phyloP scores from a whole-genome alignment of 148 eudicot genomes.

The Heliamphora exappendiculata region DNA sequence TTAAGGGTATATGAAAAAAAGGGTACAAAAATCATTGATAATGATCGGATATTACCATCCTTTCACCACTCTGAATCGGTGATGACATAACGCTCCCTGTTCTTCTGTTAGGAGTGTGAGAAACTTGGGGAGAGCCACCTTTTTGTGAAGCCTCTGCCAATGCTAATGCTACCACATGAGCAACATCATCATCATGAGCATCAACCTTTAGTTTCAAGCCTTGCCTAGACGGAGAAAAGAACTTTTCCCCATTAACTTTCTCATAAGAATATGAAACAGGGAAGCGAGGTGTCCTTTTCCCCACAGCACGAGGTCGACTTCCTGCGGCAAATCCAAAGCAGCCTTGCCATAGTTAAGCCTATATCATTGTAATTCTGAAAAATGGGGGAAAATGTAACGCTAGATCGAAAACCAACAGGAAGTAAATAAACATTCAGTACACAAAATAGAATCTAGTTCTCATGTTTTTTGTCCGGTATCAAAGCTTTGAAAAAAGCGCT shows the following conservation, averaged over 20 bases:
- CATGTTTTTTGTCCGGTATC: background rate
- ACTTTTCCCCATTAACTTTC: constrained; percentile 45
- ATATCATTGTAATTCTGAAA: background rate
- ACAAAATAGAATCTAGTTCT: background rate
- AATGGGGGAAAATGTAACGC: too few species aligned
- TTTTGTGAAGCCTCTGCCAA: constrained; percentile 96
- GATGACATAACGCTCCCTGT: constrained; percentile 37
- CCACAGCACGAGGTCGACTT: constrained; percentile 80
- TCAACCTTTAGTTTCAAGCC: constrained; percentile 52
- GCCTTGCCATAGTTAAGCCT: constrained; percentile 12
- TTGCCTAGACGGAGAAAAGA: constrained; percentile 58
- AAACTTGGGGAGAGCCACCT: constrained; percentile 87
- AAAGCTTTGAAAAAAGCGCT: background rate
- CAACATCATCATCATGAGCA: constrained; percentile 65
- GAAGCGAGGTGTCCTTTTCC: constrained; percentile 93
- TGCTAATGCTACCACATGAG: constrained; percentile 77
- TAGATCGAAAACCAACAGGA: background rate
- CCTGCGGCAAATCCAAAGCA: constrained; percentile 36
- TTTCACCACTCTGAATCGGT: constrained; percentile 46
- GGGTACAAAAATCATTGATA: background rate
- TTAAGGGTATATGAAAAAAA: background rate
- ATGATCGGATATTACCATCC: constrained; percentile 35
- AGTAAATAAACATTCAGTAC: background rate
- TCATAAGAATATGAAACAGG: constrained; percentile 70
- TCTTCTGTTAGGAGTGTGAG: constrained; percentile 61